phyloP scores from a whole-genome alignment of 345 rosid species.

The Excoecaria agallocha region DNA sequence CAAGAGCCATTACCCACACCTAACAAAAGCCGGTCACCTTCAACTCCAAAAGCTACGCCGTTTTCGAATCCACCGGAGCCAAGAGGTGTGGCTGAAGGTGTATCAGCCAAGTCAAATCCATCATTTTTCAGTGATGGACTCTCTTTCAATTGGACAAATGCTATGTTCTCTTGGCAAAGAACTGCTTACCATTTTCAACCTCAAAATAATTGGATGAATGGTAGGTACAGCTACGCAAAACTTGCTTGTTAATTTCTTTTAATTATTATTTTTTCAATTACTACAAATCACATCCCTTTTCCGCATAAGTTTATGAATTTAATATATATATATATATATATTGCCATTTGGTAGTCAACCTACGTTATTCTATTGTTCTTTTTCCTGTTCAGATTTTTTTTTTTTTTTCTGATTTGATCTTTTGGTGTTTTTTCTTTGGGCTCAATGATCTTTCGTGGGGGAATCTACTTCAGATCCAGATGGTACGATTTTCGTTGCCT shows the following conservation, averaged over 20 bases:
- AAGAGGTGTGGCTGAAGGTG: constrained; percentile 56
- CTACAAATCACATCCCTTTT: background rate
- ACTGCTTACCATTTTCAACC: constrained; percentile 92
- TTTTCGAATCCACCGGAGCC: constrained; percentile 20
- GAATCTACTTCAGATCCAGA: constrained; percentile 72
- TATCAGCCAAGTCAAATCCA: constrained; percentile 65
- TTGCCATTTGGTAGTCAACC: background rate
- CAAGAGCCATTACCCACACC: constrained; percentile 20
- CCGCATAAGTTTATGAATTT: background rate
- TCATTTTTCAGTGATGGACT: constrained; percentile 15
- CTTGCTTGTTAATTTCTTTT: background rate
- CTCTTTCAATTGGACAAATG: constrained; percentile 70
- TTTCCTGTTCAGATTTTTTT: constrained; percentile 4
- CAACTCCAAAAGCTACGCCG: constrained; percentile 13
- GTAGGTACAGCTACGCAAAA: constrained; percentile 34
- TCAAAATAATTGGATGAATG: constrained; percentile 89
- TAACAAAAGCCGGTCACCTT: background rate
- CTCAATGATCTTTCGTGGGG: constrained; percentile 26
- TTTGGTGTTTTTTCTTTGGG: constrained; percentile 9
- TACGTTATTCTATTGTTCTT: background rate
- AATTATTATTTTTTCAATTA: too few relatives aligned
- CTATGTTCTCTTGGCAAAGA: constrained; percentile 86
- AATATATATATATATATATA: too few relatives aligned
- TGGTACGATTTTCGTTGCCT: constrained; percentile 46
- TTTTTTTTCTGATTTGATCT: constrained; percentile 21